Base-by-base conservation (phyloP, 129 eudicot genomes). In the Artemisia tridentata region DNA sequence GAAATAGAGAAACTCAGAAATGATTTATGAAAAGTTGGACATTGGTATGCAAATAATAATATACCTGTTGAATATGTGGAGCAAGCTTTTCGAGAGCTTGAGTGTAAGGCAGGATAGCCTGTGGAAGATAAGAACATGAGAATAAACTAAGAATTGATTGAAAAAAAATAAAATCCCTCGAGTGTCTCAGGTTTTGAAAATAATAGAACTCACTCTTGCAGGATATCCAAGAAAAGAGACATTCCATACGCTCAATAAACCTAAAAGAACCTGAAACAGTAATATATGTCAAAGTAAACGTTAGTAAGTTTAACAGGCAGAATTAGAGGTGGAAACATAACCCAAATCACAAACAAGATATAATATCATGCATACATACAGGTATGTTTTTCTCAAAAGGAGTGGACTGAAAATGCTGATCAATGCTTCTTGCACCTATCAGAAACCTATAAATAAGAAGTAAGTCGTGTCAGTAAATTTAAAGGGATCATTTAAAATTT, bases 51-150 rank as follows among this genome's bases (percentile, higher is more conserved):
- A 61, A 57, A 55, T 80, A 63, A 73, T 63, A 52, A 63, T 63
- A 71, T 41, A 80, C 99, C 97, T 93, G 99, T 72, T 93, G 99
- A 76, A 93, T 90, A 75, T 93, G 99, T 2, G 97, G 96, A 53
- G 99, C 99, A 72, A 93, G 83, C 68, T 93, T 93, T 75, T 90
- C 99, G 73, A 93, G 81, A 70, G 97, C 99, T 84, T 93, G 99
- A 73, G 92, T 82, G 63, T 93, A 93, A 49, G 99, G 99, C 61
- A 93, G 75, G 75, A 93, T 93, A 58, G 99, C 99, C 99, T 93
- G 82, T 20, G 19, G 31, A 82, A 68, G 2, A 78, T 16, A 75
- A 68, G 47, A 63, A 14, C 14, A 63, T 18, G 41, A 63, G 41
- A 79, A 34, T 57, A 7, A 65, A 72, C 75, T 49, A 67, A 51